Evolutionary conservation across 352 stramenopile species (phyloP).

Genomic region (Pythium phragmitis): DNA sequence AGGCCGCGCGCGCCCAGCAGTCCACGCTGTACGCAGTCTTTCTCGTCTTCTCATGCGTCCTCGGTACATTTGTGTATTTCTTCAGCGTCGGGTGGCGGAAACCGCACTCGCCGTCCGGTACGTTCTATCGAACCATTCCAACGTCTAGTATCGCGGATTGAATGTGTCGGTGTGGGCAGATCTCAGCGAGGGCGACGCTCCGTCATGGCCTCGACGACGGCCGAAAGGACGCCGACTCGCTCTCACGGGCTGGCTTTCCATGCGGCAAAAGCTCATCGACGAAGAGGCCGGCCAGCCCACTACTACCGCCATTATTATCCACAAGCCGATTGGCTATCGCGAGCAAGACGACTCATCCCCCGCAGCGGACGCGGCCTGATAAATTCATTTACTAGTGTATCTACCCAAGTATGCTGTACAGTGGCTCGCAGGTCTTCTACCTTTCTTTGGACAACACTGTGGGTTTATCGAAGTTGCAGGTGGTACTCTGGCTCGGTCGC

Average conservation of each 20-base stretch:
- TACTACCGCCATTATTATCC: too few species aligned
- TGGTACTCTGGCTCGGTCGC: conserved; percentile 19
- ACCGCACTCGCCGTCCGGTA: not conserved
- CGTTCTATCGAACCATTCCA: too few species aligned
- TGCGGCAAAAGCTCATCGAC: conserved; percentile 23
- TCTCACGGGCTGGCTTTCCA: conserved; percentile 11
- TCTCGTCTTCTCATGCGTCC: not conserved
- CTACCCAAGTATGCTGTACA: too few species aligned
- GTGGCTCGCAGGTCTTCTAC: not conserved
- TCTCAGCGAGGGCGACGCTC: too few species aligned
- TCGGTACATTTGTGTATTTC: conserved; percentile 14
- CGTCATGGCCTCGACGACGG: not conserved
- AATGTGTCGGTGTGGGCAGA: too few species aligned
- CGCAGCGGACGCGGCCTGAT: too few species aligned
- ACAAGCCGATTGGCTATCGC: too few species aligned
- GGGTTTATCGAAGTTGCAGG: not conserved
- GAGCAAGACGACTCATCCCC: too few species aligned
- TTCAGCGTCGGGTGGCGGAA: conserved; percentile 15
- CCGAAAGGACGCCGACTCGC: not conserved
- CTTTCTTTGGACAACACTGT: not conserved
- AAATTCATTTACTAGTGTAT: too few species aligned
- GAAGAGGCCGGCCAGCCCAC: not conserved
- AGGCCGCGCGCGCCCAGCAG: not conserved
- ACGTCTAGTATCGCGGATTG: not conserved
- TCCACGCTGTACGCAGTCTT: conserved; percentile 13